These are phyloP conservation scores for Saccharum hybrid DNA, from an alignment of 202 grass and related monocot species.

Conservation along the genomic window DNA sequence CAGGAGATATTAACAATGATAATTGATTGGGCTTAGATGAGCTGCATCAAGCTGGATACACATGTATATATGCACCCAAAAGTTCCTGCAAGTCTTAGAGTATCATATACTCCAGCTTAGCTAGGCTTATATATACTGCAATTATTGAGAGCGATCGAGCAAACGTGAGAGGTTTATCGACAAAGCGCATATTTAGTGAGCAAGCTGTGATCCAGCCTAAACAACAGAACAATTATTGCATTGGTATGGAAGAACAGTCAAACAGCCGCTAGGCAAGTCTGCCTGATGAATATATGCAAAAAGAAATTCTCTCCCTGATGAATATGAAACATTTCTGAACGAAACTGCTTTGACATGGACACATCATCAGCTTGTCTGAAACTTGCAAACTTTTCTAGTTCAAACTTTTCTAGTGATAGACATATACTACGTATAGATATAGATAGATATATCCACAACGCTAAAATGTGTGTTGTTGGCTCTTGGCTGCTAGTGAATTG, in stretches of 20 bases:
- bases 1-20: not conserved
- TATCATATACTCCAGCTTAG: not conserved
- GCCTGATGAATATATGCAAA: not conserved
- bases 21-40: not conserved
- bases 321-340: not conserved
- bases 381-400: not conserved
- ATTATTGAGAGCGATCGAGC: not conserved
- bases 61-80: not conserved
- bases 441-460: not conserved
- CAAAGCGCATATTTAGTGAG: conserved; percentile 29
- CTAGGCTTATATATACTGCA: not conserved
- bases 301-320: not conserved
- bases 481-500: not conserved
- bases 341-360: not conserved
- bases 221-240: too few relatives aligned
- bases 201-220: conserved; percentile 10
- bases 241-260: too few relatives aligned
- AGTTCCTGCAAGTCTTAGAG: conserved; percentile 7
- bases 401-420: not conserved
- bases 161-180: not conserved
- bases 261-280: not conserved
- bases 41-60: conserved; percentile 29
- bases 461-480: not conserved
- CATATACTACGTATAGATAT: too few relatives aligned
- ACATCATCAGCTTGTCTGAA: not conserved